A percentile compares a stretch with the other conserved stretches of the same genome.
These are phyloP conservation scores for Echinochloa phyllopogon DNA, from an alignment of 176 grass and related monocot species.

Conservation along the genomic window DNA sequence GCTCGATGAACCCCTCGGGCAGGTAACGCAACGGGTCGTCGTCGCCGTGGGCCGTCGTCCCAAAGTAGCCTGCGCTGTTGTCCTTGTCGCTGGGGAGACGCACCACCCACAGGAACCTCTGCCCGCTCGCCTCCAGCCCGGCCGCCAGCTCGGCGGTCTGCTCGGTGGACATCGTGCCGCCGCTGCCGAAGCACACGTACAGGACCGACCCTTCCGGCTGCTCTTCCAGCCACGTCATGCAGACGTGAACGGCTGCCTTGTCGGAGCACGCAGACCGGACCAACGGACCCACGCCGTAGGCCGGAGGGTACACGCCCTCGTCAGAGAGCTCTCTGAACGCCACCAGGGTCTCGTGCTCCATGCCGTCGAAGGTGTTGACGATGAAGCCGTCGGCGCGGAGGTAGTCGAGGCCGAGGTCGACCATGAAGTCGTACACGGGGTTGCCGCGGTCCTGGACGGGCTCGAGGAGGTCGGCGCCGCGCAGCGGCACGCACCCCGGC, in stretches of 20 bases:
- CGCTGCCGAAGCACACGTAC: slow-evolving; percentile 76
- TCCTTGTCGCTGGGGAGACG: slow-evolving; percentile 51
- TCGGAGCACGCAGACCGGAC: not conserved
- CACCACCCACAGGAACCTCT: slow-evolving; percentile 72
- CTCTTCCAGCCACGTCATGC: slow-evolving; percentile 70
- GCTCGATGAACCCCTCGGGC: slow-evolving; percentile 37
- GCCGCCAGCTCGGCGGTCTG: slow-evolving; percentile 61
- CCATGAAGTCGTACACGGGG: slow-evolving; percentile 16
- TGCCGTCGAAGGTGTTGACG: slow-evolving; percentile 54
- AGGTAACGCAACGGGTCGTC: slow-evolving; percentile 43
- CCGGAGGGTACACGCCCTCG: slow-evolving; percentile 44
- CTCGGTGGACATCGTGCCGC: slow-evolving; percentile 48
- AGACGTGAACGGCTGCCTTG: not conserved
- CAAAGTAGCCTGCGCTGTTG: slow-evolving; percentile 29
- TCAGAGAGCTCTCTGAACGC: slow-evolving; percentile 40
- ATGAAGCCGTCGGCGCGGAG: slow-evolving; percentile 48
- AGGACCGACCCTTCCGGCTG: slow-evolving; percentile 67
- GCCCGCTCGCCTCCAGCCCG: slow-evolving; percentile 69
- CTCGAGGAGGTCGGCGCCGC: slow-evolving; percentile 37
- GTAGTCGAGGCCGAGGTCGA: slow-evolving; percentile 21
- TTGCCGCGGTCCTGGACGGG: slow-evolving; percentile 17
- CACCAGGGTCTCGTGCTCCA: slow-evolving; percentile 47
- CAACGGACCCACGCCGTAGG: slow-evolving; percentile 57
- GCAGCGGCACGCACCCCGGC: slow-evolving; percentile 50
- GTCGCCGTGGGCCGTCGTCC: not conserved